Evolutionary conservation across 1,284 basidiomycete species (phyloP).

Genomic region (Cystobasidium sp.): DNA sequence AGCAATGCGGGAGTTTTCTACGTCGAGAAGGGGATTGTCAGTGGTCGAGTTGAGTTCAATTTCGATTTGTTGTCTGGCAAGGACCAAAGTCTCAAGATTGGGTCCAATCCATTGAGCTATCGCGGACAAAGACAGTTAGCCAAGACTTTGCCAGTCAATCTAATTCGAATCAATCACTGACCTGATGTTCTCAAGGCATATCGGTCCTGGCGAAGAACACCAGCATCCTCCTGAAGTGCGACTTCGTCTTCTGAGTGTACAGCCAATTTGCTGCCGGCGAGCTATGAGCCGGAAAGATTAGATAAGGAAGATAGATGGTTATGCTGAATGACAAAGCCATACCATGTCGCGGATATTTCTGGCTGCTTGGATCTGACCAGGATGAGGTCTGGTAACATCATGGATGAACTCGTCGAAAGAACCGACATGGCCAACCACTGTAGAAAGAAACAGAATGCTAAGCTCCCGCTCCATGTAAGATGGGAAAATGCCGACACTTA

Average conservation of each 20-base stretch:
- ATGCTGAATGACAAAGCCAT: background rate
- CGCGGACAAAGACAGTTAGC: background rate
- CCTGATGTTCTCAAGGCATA: slow-evolving; percentile 73
- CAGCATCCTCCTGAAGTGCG: slow-evolving; percentile 70
- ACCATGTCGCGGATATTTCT: slow-evolving; percentile 68
- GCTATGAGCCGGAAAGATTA: slow-evolving; percentile 46
- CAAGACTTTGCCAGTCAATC: no score
- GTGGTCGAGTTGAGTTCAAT: slow-evolving; percentile 87
- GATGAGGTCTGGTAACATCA: slow-evolving; percentile 76
- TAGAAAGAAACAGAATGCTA: background rate
- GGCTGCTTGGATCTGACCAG: slow-evolving; percentile 79
- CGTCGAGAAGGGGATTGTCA: slow-evolving; percentile 74
- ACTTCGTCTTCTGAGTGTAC: slow-evolving; percentile 67
- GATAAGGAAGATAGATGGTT: background rate
- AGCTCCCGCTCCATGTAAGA: background rate
- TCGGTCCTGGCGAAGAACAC: slow-evolving; percentile 72
- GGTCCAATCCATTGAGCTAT: slow-evolving; percentile 81
- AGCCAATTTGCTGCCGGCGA: slow-evolving; percentile 74
- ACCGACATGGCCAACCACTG: slow-evolving; percentile 66
- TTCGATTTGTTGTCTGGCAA: slow-evolving; percentile 67
- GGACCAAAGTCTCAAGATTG: slow-evolving; percentile 77
- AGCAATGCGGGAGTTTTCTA: slow-evolving; percentile 62
- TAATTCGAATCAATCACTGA: background rate
- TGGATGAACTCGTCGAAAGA: slow-evolving; percentile 82
- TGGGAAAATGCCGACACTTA: slow-evolving; percentile 6